A percentile compares a stretch with the other conserved stretches of the same genome.
These are phyloP conservation scores for Citrus mangshanensis DNA, from an alignment of 345 rosid genomes.

Conservation along the genomic window DNA sequence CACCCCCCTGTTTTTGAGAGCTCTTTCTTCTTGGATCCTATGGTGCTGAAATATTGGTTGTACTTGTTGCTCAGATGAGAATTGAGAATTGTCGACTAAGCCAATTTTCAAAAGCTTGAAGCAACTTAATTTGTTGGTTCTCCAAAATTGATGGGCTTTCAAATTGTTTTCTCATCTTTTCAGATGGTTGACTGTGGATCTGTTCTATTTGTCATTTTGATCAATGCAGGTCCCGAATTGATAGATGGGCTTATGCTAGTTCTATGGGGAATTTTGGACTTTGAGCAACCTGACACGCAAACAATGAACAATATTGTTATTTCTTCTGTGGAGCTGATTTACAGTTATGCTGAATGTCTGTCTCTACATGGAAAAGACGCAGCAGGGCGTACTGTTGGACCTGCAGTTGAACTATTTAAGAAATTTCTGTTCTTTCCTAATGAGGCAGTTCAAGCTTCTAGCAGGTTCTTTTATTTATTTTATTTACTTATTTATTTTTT, in stretches of 20 bases:
- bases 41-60: neutral
- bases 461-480: slow-evolving; percentile 58
- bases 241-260: slow-evolving; percentile 94
- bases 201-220: slow-evolving; percentile 19
- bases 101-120: neutral
- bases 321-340: slow-evolving; percentile 90
- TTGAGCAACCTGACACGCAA: slow-evolving; percentile 87
- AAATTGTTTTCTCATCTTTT: neutral
- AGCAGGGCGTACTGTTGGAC: slow-evolving; percentile 66
- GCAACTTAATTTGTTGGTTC: neutral
- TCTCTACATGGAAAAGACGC: slow-evolving; percentile 73
- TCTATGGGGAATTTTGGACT: slow-evolving; percentile 95
- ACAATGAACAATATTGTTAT: slow-evolving; percentile 88
- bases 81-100: neutral
- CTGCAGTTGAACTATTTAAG: slow-evolving; percentile 79
- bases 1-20: neutral
- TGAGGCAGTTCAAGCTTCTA: slow-evolving; percentile 89
- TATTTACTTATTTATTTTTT: neutral
- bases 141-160: neutral
- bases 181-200: neutral
- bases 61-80: neutral
- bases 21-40: neutral
- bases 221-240: slow-evolving; percentile 70
- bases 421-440: slow-evolving; percentile 76
- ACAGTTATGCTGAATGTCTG: slow-evolving; percentile 95